A percentile compares a stretch with the other conserved stretches of the same genome.
Evolutionary conservation across 2,329 filamentous ascomycete species (phyloP).

Genomic region (Beauveria rudraprayagi): DNA sequence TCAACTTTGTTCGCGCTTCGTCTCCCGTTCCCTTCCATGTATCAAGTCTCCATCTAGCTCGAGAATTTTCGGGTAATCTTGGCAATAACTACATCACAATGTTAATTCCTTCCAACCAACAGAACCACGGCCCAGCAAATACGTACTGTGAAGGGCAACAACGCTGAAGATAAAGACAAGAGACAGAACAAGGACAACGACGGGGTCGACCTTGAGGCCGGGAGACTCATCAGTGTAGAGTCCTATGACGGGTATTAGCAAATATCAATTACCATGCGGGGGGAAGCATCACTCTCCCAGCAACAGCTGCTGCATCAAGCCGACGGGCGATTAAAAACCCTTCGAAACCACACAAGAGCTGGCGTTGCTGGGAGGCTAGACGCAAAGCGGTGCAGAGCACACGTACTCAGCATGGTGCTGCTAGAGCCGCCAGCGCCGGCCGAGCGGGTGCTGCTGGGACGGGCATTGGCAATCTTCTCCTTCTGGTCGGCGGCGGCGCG

Average conservation of each 20-base stretch:
- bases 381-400: not conserved
- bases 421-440: constrained; percentile 93
- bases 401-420: constrained; percentile 95
- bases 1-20: not conserved
- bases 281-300: not conserved
- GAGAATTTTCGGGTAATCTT: constrained; percentile 89
- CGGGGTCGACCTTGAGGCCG: constrained; percentile 93
- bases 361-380: not conserved
- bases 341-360: not conserved
- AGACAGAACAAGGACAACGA: constrained; percentile 91
- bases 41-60: constrained; percentile 33
- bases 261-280: not conserved
- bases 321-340: not conserved
- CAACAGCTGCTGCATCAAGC: not conserved
- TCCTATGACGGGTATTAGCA: constrained; percentile 40
- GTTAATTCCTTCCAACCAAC: not conserved
- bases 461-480: constrained; percentile 89
- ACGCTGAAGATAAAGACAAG: constrained; percentile 99
- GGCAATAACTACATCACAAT: constrained; percentile 65
- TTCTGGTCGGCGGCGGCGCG: constrained; percentile 95
- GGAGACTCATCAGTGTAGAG: constrained; percentile 98
- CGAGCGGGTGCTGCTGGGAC: constrained; percentile 84
- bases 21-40: constrained; percentile 9
- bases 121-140: not conserved
- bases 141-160: constrained; percentile 91